phyloP scores from a whole-genome alignment of 768 basidiomycete species.

The Punctularia strigosozonata region DNA sequence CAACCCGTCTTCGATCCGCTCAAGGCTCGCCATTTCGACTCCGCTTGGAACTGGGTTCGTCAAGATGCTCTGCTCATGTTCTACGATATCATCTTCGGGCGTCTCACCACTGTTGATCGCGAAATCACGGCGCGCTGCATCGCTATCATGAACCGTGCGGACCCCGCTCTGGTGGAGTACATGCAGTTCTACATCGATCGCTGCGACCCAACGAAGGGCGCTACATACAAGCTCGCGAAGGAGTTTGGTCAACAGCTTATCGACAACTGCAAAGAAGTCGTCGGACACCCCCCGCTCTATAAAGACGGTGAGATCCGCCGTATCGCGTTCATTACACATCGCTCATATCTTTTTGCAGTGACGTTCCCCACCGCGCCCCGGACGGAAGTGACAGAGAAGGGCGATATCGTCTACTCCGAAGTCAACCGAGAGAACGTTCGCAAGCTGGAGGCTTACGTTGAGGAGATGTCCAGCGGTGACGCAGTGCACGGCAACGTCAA shows the following conservation, averaged over 20 bases:
- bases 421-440: conserved; percentile 93
- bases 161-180: conserved; percentile 81
- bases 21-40: conserved; percentile 97
- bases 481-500: conserved; percentile 75
- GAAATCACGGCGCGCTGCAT: conserved; percentile 97
- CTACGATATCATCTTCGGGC: conserved; percentile 97
- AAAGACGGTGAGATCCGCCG: conserved; percentile 67
- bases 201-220: conserved; percentile 70
- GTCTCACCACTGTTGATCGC: conserved; percentile 86
- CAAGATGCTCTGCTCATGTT: conserved; percentile 96
- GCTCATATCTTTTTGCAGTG: conserved; percentile 31
- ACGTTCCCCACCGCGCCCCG: conserved; percentile 98
- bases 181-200: conserved; percentile 94
- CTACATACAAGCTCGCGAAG: conserved; percentile 91
- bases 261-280: conserved; percentile 81
- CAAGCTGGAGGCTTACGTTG: conserved; percentile 94
- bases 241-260: conserved; percentile 94
- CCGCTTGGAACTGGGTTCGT: conserved; percentile 99
- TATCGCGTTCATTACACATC: not conserved
- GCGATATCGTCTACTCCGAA: conserved; percentile 91
- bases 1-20: conserved; percentile 90
- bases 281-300: conserved; percentile 80
- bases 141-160: conserved; percentile 93
- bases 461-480: conserved; percentile 97
- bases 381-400: conserved; percentile 87